Evolutionary conservation across 2,329 filamentous ascomycete genomes (phyloP).

Genomic region (Xylariaceae sp.): DNA sequence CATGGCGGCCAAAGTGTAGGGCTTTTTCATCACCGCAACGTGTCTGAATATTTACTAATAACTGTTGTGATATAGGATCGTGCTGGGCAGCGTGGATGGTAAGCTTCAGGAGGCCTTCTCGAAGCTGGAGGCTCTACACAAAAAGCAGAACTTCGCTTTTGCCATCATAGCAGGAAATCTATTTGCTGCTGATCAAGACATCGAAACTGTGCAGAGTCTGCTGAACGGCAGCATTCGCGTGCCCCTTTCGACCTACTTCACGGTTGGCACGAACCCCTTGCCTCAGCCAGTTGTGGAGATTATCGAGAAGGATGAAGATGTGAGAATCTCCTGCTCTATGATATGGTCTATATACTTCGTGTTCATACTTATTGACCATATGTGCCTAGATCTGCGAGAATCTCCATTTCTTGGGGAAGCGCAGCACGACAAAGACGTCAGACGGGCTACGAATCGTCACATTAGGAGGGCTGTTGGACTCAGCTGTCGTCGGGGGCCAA

Average conservation of each 20-base stretch:
- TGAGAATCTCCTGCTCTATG: no score
- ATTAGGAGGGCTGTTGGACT: constrained; percentile 68
- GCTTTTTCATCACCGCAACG: constrained; percentile 12
- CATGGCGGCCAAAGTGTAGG: constrained; percentile 50
- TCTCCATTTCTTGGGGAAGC: constrained; percentile 81
- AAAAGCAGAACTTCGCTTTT: constrained; percentile 83
- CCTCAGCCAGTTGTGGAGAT: constrained; percentile 66
- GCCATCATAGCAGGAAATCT: constrained; percentile 81
- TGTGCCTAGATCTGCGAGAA: constrained; percentile 68
- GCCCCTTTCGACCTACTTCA: constrained; percentile 86
- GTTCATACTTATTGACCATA: not conserved
- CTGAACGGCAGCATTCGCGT: constrained; percentile 67
- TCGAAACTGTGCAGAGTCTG: constrained; percentile 56
- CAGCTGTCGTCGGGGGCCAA: constrained; percentile 54
- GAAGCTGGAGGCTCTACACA: constrained; percentile 74
- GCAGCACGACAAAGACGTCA: constrained; percentile 79
- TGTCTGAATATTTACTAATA: constrained; percentile 3
- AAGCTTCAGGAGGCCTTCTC: constrained; percentile 68
- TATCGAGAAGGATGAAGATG: constrained; percentile 62
- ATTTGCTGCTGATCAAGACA: constrained; percentile 59
- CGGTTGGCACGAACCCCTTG: constrained; percentile 67
- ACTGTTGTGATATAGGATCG: constrained; percentile 50
- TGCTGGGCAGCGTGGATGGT: constrained; percentile 78
- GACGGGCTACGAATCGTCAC: constrained; percentile 86
- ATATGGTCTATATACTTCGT: no score